These are phyloP conservation scores for Bretschneidera sinensis DNA, from an alignment of 345 rosid species.

Conservation along the genomic window DNA sequence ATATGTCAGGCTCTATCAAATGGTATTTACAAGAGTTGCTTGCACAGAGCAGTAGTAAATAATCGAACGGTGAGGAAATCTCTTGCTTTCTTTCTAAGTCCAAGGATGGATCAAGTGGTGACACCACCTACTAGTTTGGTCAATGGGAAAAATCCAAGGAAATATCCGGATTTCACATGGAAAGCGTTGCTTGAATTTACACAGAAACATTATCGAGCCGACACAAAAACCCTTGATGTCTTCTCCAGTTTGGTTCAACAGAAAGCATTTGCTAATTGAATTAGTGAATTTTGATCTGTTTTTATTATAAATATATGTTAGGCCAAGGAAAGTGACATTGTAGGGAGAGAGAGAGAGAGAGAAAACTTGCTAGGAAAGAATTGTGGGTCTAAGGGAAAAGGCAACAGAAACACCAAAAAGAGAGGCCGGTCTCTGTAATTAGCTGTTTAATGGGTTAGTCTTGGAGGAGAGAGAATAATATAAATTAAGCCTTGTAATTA, in stretches of 20 bases:
- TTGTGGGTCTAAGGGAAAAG: conserved; percentile 1
- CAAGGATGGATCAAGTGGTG: conserved; percentile 39
- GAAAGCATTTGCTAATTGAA: too few species aligned
- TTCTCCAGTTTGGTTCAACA: conserved; percentile 40
- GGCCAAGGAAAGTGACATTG: not conserved
- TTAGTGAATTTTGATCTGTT: too few species aligned
- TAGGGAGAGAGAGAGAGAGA: not conserved
- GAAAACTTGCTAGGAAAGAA: too few species aligned
- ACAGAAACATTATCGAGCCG: conserved; percentile 51
- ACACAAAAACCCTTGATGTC: conserved; percentile 43
- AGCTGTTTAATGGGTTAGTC: conserved; percentile 1
- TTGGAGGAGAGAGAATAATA: conserved; percentile 12
- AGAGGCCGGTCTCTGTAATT: not conserved
- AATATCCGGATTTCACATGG: conserved; percentile 60
- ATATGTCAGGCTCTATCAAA: conserved; percentile 49
- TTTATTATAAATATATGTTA: too few species aligned
- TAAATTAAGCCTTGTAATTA: not conserved
- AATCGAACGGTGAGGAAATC: conserved; percentile 39
- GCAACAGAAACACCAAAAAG: conserved; percentile 7
- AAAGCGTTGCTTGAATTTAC: conserved; percentile 46
- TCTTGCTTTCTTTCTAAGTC: conserved; percentile 55
- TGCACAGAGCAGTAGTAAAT: conserved; percentile 67
- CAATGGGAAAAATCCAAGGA: conserved; percentile 29
- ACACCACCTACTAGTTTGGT: conserved; percentile 38
- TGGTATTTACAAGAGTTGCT: conserved; percentile 56